Conservation (phyloP, 495 filamentous ascomycete species). For the Achaetomiella virescens region DNA sequence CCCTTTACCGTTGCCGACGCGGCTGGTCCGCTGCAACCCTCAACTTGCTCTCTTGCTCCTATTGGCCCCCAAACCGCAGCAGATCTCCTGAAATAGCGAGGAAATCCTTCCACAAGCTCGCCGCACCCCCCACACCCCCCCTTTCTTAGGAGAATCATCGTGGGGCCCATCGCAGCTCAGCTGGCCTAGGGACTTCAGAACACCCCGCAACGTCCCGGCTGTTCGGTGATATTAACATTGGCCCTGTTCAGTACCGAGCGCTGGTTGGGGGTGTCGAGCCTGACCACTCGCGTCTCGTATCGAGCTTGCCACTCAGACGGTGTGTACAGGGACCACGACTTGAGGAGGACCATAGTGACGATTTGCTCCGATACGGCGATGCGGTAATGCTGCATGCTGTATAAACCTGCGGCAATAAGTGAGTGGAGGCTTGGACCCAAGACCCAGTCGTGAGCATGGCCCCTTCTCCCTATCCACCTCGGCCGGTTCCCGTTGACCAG, state of each 20-base stretch:
- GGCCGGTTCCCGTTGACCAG: not conserved
- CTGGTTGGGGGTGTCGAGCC: not conserved
- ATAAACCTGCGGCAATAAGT: constrained; percentile 4
- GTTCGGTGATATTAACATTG: not conserved
- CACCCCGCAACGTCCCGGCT: not conserved
- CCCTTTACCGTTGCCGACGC: constrained; percentile 7
- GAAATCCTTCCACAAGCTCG: constrained; percentile 11
- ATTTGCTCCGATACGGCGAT: not conserved
- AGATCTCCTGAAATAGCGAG: not conserved
- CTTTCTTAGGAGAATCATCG: not conserved
- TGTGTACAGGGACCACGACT: constrained; percentile 1
- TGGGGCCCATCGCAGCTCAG: not conserved
- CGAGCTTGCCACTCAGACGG: constrained; percentile 7
- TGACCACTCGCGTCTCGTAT: constrained; percentile 6
- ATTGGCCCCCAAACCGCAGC: constrained; percentile 6
- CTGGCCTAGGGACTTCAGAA: not conserved
- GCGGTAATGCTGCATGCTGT: not conserved
- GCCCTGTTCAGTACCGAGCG: not conserved
- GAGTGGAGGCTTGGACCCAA: not conserved
- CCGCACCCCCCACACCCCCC: no score
- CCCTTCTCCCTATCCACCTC: not conserved
- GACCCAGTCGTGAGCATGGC: not conserved
- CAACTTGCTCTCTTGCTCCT: constrained; percentile 1
- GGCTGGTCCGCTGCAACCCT: not conserved
- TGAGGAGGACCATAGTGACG: not conserved